A percentile compares a stretch with the other conserved stretches of the same genome.
phyloP scores from a whole-genome alignment of 495 filamentous ascomycete species.

The Hypoxylon subgilvum region DNA sequence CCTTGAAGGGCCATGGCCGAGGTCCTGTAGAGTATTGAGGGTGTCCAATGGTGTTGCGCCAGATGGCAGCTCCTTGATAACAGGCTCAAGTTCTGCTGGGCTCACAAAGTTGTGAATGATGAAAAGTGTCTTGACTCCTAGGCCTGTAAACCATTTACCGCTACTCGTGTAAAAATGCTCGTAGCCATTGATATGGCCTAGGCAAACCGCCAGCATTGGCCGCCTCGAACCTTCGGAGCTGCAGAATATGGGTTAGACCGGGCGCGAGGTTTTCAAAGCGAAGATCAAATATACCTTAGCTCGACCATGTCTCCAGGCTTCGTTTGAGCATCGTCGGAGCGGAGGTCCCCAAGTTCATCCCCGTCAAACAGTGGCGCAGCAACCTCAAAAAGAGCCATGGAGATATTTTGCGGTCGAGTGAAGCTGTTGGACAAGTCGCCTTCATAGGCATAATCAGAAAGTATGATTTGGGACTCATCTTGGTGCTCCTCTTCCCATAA shows the following conservation, averaged over 20 bases:
- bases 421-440: conserved; percentile 40
- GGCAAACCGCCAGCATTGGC: conserved; percentile 68
- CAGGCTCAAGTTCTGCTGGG: conserved; percentile 59
- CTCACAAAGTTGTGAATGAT: conserved; percentile 68
- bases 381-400: conserved; percentile 48
- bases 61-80: conserved; percentile 68
- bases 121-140: conserved; percentile 57
- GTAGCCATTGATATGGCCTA: conserved; percentile 65
- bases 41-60: conserved; percentile 45
- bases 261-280: not conserved
- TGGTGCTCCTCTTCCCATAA: conserved; percentile 61
- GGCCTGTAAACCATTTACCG: conserved; percentile 73
- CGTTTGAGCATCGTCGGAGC: conserved; percentile 48
- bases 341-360: conserved; percentile 49
- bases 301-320: conserved; percentile 77
- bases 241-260: conserved; percentile 11
- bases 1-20: conserved; percentile 60
- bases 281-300: conserved; percentile 54
- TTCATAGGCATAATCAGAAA: conserved; percentile 43
- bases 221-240: conserved; percentile 49
- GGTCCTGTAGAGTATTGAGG: conserved; percentile 53
- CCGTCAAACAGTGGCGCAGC: conserved; percentile 43
- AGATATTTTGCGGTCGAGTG: conserved; percentile 36
- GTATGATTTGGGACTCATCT: conserved; percentile 41
- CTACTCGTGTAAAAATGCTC: conserved; percentile 74